phyloP scores from a whole-genome alignment of 1,284 basidiomycete genomes.

The Malassezia nana region DNA sequence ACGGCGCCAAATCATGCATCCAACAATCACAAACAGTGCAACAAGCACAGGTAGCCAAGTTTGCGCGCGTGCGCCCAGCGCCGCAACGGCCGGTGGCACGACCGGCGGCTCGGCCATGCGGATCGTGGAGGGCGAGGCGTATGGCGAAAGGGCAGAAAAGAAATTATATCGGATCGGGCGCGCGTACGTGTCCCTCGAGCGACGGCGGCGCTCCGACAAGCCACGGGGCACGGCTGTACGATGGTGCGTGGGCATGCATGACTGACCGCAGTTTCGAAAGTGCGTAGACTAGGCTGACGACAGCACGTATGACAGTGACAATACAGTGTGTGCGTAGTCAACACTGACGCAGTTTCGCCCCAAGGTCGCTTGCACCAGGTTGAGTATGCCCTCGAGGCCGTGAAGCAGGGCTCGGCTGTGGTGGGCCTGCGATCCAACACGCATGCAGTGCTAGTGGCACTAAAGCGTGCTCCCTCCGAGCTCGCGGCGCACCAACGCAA shows the following conservation, averaged over 20 bases:
- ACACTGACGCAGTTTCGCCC: slow-evolving; percentile 33
- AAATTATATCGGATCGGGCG: slow-evolving; percentile 12
- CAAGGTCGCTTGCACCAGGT: slow-evolving; percentile 67
- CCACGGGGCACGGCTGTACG: slow-evolving; percentile 8
- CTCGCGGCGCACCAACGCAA: slow-evolving; percentile 98
- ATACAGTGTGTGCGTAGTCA: slow-evolving; percentile 35
- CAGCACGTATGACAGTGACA: slow-evolving; percentile 47
- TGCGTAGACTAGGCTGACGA: slow-evolving; percentile 14
- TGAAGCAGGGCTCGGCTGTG: slow-evolving; percentile 97
- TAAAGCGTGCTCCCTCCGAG: slow-evolving; percentile 98
- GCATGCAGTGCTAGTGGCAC: slow-evolving; percentile 80
- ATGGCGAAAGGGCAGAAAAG: background rate
- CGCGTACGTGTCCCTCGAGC: slow-evolving; percentile 1
- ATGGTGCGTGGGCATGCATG: slow-evolving; percentile 11
- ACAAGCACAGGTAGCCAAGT: background rate
- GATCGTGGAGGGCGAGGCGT: background rate
- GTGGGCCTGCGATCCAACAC: slow-evolving; percentile 91
- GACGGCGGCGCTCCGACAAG: background rate
- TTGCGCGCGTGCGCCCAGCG: background rate
- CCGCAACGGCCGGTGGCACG: background rate
- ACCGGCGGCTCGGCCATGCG: background rate
- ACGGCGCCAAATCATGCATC: background rate
- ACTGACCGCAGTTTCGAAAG: slow-evolving; percentile 17
- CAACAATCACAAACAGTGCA: background rate
- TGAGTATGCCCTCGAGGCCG: slow-evolving; percentile 97